phyloP scores from a whole-genome alignment of 495 filamentous ascomycete species.

The Xylaria palmicola region DNA sequence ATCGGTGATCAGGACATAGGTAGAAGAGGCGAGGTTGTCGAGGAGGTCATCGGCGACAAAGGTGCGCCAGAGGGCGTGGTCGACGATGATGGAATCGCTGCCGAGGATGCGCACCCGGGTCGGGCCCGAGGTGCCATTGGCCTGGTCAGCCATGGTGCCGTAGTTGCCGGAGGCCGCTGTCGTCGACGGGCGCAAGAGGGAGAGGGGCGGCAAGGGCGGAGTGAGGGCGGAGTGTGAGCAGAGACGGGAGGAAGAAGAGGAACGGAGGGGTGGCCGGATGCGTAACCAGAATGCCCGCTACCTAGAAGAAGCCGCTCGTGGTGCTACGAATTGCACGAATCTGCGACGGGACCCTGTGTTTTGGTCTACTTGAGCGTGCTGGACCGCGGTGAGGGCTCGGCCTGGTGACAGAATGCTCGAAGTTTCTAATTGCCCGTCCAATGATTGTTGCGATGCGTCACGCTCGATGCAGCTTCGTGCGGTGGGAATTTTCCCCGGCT shows the following conservation, averaged over 20 bases:
- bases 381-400: not conserved
- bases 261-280: too few species aligned
- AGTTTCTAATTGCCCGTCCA: too few species aligned
- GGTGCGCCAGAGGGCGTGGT: conserved; percentile 84
- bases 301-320: too few species aligned
- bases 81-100: conserved; percentile 80
- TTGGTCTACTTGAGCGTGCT: not conserved
- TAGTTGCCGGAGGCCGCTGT: too few species aligned
- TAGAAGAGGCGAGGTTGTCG: conserved; percentile 72
- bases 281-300: too few species aligned
- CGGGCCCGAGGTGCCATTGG: conserved; percentile 32
- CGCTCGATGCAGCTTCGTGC: not conserved
- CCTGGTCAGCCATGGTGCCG: conserved; percentile 18
- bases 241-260: not conserved
- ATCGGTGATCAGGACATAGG: conserved; percentile 95
- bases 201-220: too few species aligned
- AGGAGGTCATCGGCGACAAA: conserved; percentile 83
- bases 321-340: too few species aligned
- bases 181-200: too few species aligned
- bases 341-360: too few species aligned
- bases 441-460: too few species aligned
- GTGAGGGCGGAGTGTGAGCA: too few species aligned
- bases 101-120: conserved; percentile 54
- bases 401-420: not conserved
- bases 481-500: not conserved